Base-by-base conservation (phyloP, 345 rosid genomes). In the Noccaea caerulescens region DNA sequence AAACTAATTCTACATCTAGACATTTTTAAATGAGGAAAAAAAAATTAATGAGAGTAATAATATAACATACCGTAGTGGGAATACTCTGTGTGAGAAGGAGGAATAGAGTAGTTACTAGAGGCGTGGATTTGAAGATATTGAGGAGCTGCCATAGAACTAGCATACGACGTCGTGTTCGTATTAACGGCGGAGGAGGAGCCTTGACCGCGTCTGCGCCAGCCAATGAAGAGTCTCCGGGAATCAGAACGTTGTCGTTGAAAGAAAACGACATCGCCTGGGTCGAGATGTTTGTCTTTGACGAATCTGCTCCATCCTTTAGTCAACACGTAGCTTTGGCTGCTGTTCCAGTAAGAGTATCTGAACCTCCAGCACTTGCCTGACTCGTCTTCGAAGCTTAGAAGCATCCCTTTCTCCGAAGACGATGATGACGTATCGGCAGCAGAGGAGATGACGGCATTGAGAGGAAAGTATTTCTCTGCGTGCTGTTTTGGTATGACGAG, bases 251-350 rank as follows among this genome's bases (percentile, higher is more conserved):
- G 87, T 1, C 95, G 82, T 61, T 82, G 80, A 30, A 91, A 91
- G 68, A 72, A 79, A 57, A 91, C 88, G 33, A 87, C 77, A 34
- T 91, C 97, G 3, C 96, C 96, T 0, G 96, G 93, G 33, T 84
- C 93, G 0, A 91, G 88, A 8, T 83, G 84, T 71, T 91, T 91
- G 64, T 91, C 97, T 77, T 87, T 91, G n/a, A 91, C 96, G 62
- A 84, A 91, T 58, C 91, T 75, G 57, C 93, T 89, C 97, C 97
- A 91, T 7, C 97, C 97, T 80, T 91, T 91, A 5, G 97, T 91
- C 70, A 91, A 42, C 7, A 91, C 97, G 67, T 91, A 91, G 85
- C 97, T 91, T 44, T 91, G 97, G 57, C 97, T 91, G 9, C 80
- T 77, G 46, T 77, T 77, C 97, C 97, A 91, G 61, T 89, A 91